These are phyloP conservation scores for Amaranthus hypochondriacus DNA, from an alignment of 148 eudicot genomes.

Conservation along the genomic window DNA sequence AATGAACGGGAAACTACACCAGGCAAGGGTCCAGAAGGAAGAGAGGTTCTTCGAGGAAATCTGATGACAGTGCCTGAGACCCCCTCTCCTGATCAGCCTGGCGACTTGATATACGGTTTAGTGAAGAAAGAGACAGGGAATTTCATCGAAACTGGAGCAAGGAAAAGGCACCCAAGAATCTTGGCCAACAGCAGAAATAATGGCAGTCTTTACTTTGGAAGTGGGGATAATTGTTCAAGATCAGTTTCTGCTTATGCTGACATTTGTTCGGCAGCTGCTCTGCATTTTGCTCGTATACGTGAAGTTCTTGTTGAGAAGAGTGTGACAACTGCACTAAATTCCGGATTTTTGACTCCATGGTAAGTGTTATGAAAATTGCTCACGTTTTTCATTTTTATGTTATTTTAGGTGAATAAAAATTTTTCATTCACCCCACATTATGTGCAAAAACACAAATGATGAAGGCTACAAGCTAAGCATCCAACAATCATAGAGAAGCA, in stretches of 20 bases:
- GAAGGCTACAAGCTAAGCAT: too few species aligned
- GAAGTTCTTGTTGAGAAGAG: slow-evolving; percentile 89
- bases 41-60: slow-evolving; percentile 64
- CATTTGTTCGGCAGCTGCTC: slow-evolving; percentile 81
- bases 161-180: slow-evolving; percentile 69
- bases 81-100: slow-evolving; percentile 92
- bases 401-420: too few species aligned
- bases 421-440: too few species aligned
- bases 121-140: slow-evolving; percentile 80
- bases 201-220: slow-evolving; percentile 43
- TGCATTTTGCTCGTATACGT: slow-evolving; percentile 93
- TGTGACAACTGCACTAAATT: slow-evolving; percentile 78
- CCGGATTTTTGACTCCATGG: slow-evolving; percentile 96
- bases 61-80: slow-evolving; percentile 94
- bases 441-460: too few species aligned
- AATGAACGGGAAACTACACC: slow-evolving; percentile 69
- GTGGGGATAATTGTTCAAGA: slow-evolving; percentile 43
- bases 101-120: slow-evolving; percentile 49
- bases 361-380: slow-evolving; percentile 20
- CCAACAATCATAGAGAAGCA: too few species aligned
- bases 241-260: slow-evolving; percentile 77
- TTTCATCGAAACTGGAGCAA: slow-evolving; percentile 64
- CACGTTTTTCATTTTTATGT: too few species aligned
- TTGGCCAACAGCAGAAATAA: slow-evolving; percentile 44
- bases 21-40: slow-evolving; percentile 61